Evolutionary conservation across 225 moss, liverwort and hornwort species (phyloP).

Genomic region (Sphagnum contortum): DNA sequence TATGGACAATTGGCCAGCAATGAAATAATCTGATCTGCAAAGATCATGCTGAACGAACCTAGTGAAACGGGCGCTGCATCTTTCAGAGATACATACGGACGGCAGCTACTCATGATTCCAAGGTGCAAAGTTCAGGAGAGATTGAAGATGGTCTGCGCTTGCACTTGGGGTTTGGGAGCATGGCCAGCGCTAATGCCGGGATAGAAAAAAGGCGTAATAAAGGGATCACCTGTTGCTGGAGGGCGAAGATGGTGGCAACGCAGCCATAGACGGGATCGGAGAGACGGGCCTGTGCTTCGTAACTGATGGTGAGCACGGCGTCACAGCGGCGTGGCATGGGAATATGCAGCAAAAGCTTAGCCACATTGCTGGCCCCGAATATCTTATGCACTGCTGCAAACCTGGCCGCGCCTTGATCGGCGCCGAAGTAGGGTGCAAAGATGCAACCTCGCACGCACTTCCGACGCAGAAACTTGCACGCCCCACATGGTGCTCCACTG

Average conservation of each 20-base stretch:
- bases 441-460: conserved; percentile 59
- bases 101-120: too few species aligned
- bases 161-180: too few species aligned
- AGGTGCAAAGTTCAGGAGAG: too few species aligned
- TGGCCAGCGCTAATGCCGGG: too few species aligned
- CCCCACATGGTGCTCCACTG: conserved; percentile 65
- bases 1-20: too few species aligned
- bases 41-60: too few species aligned
- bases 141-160: too few species aligned
- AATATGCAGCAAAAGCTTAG: conserved; percentile 46
- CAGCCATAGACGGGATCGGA: conserved; percentile 59
- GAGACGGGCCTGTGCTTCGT: conserved; percentile 51
- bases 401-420: conserved; percentile 46
- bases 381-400: conserved; percentile 57
- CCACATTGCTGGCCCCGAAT: conserved; percentile 64
- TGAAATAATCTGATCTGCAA: too few species aligned
- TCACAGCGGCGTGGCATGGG: conserved; percentile 48
- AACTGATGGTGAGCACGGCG: conserved; percentile 52
- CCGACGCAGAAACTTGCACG: conserved; percentile 44
- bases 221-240: conserved; percentile 46
- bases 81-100: too few species aligned
- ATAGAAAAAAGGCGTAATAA: too few species aligned
- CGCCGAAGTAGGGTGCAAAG: conserved; percentile 65
- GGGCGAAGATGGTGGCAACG: conserved; percentile 64
- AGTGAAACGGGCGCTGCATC: too few species aligned